Conservation (phyloP, 768 basidiomycete genomes). For the Hydnomerulius pinastri region DNA sequence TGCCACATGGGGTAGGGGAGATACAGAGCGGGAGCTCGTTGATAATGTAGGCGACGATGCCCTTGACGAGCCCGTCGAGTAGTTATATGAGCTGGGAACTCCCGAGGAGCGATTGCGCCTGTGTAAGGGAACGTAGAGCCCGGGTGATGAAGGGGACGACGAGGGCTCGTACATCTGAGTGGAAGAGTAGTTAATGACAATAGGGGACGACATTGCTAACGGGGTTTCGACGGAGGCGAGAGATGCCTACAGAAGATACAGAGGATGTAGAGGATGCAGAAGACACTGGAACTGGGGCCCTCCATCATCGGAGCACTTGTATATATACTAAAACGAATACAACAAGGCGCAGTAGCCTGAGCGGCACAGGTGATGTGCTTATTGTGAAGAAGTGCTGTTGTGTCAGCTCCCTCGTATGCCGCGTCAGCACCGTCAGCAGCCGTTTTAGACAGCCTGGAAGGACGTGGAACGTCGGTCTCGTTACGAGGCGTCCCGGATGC, state of each 20-base stretch:
- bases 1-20: not conserved
- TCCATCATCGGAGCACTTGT: not conserved
- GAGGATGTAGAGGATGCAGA: slow-evolving; percentile 6
- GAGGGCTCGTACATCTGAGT: slow-evolving; percentile 13
- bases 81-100: slow-evolving; percentile 16
- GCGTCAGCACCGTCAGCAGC: not conserved
- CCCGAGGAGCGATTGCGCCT: slow-evolving; percentile 25
- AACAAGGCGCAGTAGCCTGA: not conserved
- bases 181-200: slow-evolving; percentile 15
- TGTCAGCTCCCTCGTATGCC: not conserved
- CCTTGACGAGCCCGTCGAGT: slow-evolving; percentile 19
- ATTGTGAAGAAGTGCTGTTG: slow-evolving; percentile 1
- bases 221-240: too few species aligned
- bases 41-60: slow-evolving; percentile 15
- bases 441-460: not conserved
- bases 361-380: not conserved
- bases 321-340: slow-evolving; percentile 3
- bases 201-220: slow-evolving; percentile 29
- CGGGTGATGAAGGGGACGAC: slow-evolving; percentile 18
- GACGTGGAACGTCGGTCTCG: slow-evolving; percentile 4
- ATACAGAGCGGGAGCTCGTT: not conserved
- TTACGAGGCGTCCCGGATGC: not conserved
- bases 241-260: too few species aligned
- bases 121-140: slow-evolving; percentile 44
- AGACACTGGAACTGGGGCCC: too few species aligned